Evolutionary conservation across 208 protist genomes (phyloP), one percentile per base, ranked within the genome.

Genomic region (Spongospora subterranea): DNA sequence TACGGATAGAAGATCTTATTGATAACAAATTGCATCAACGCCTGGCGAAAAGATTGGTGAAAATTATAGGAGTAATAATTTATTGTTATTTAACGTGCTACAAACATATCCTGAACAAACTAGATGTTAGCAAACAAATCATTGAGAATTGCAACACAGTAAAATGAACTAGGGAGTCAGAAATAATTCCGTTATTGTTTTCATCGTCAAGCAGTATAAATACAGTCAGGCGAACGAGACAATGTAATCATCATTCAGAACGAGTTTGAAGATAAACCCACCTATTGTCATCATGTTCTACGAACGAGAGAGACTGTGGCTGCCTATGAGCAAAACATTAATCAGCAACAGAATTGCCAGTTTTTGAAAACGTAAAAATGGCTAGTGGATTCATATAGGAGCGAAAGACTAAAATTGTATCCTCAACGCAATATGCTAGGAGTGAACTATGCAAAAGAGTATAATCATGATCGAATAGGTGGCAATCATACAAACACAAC

Each of bases 221-320:
- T 6, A 82, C 6, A 82, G 6, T 82, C 71, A 82, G 71, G 71
- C 71, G 71, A 82, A 82, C 71, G 71, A 82, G 71, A 82, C 71
- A 82, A 82, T 45, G 40, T 20, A 82, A 82, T 82, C 71, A 82
- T 82, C 71, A 82, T 82, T 40, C n/a, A 40, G 35, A 43, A 82
- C 6, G n/a, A 82, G 17, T 82, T 20, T 82, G 13, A 43, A 20
- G 71, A 82, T n/a, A n/a, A n/a, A n/a, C n/a, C n/a, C n/a, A n/a
- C n/a, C n/a, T n/a, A n/a, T n/a, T n/a, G n/a, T n/a, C n/a, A n/a
- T n/a, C n/a, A n/a, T n/a, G n/a, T n/a, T n/a, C n/a, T n/a, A n/a
- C n/a, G n/a, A n/a, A n/a, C n/a, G n/a, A n/a, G n/a, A n/a, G n/a
- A n/a, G n/a, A n/a, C n/a, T n/a, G n/a, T n/a, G n/a, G n/a, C n/a